Evolutionary conservation across 148 eudicot genomes (phyloP), one percentile per base, ranked within the genome.

Genomic region (Hydrangea macrophylla): DNA sequence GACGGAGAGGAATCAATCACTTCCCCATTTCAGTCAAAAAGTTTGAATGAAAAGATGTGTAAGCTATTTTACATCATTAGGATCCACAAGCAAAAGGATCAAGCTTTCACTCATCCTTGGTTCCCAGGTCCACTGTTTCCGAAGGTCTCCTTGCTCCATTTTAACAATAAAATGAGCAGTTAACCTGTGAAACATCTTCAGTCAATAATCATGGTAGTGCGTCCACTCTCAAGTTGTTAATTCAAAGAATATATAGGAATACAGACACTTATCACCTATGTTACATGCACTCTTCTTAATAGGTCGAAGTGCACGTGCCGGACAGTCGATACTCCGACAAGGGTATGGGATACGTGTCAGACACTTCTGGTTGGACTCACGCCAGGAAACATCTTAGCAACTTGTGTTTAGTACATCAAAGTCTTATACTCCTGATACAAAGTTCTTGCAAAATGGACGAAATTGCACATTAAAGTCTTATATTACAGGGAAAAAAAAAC

Each of bases 61-160:
- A 51, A 48, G 48, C 11, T 44, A 68, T 37, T 80, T n/a, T 93
- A 90, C 98, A 82, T 94, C 98, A 75, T 90, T 87, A 64, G 95
- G 91, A 80, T 94, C 98, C 78, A 86, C 86, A 78, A 90, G 89
- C 81, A 90, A 70, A 73, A 94, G 97, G 74, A 94, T 82, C 83
- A 90, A 78, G 82, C 91, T 88, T 68, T 82, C 90, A 58, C 90
- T 82, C 97, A 94, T 94, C 79, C 77, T 82, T 32, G 92, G 79
- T 71, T 94, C 97, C 98, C 98, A 94, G 59, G 87, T 80, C 98
- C 96, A 94, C 78, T 82, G 88, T 77, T 74, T 90, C 79, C 77
- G 70, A 44, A 86, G 78, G 66, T 85, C 91, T 36, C 80, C 80
- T 81, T 77, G 87, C 79, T 89, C 97, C 92, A 87, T 75, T 75